Base-by-base conservation (phyloP, 257 asterid species). In the Salvia rosmarinus region DNA sequence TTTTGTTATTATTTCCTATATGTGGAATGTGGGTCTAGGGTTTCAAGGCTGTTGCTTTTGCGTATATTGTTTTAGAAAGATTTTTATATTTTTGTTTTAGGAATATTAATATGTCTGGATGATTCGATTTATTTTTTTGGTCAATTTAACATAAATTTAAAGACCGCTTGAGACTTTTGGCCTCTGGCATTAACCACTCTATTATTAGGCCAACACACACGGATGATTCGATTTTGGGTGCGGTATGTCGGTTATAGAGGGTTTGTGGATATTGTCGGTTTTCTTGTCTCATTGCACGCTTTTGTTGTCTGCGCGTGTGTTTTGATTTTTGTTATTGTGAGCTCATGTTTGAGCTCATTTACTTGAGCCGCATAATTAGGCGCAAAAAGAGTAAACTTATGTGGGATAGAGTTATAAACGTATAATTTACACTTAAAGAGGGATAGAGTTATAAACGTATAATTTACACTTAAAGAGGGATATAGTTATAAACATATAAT, bases 231-330 rank as follows among this genome's bases (percentile, higher is more conserved):
- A 37, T 17, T 42, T 30, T 20, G 25, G 21, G 23, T 47, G 68
- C 35, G 17, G 37, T 43, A 9, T 64, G 74, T 52, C 25, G 28
- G 30, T 30, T 47, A 30, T 58, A 52, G 6, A 70, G 68, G 30
- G 35, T 64, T 56, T 56, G 51, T 57, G 70, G 64, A 39, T 34
- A 68, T 14, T 30, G 17, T 54, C 64, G 61, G 19, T 30, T 52
- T 49, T 69, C 28, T 19, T 25, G 4, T 50, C 19, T 52, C 25
- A 39, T 20, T 69, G 21, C 67, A 28, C 32, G 60, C 16, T 23
- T 30, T 5, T 23, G n/a, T 28, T 69, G 16, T 52, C 20, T 19
- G 35, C 6, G 37, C 11, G 0, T 39, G 2, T 16, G 21, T 17
- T 6, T 50, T 5, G 6, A 3, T 14, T 42, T 7, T 42, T 32